Conservation (phyloP, 2,329 filamentous ascomycete genomes). For the Ascochyta rabiei region DNA sequence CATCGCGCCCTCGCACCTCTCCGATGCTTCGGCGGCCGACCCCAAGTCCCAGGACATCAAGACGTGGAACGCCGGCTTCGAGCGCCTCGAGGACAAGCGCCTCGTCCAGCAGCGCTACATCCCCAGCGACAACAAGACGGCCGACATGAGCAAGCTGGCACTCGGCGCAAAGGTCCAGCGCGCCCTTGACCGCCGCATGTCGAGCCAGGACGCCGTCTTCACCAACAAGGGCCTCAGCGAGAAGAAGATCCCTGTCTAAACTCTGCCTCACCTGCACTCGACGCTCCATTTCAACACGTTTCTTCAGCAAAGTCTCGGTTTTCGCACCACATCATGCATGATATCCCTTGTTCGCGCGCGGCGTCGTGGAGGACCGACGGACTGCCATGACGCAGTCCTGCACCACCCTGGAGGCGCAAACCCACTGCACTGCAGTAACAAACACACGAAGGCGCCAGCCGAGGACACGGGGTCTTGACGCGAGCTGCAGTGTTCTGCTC, state of each 20-base stretch:
- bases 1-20: slow-evolving; percentile 54
- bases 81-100: slow-evolving; percentile 88
- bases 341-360: slow-evolving; percentile 15
- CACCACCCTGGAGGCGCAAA: not conserved
- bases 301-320: slow-evolving; percentile 15
- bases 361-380: slow-evolving; percentile 3
- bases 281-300: slow-evolving; percentile 4
- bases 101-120: slow-evolving; percentile 81
- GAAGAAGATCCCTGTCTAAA: slow-evolving; percentile 44
- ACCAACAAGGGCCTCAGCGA: slow-evolving; percentile 56
- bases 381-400: not conserved
- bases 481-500: slow-evolving; percentile 8
- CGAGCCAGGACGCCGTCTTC: slow-evolving; percentile 86
- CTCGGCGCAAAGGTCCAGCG: slow-evolving; percentile 90
- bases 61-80: slow-evolving; percentile 78
- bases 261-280: not conserved
- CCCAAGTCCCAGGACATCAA: slow-evolving; percentile 69
- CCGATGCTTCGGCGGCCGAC: slow-evolving; percentile 46
- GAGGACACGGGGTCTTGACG: not conserved
- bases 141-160: slow-evolving; percentile 83
- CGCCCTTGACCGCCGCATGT: slow-evolving; percentile 85
- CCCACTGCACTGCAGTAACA: not conserved
- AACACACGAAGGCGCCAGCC: not conserved
- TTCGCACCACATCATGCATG: slow-evolving; percentile 13
- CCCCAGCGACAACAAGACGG: slow-evolving; percentile 78